Conservation (phyloP, 2,329 filamentous ascomycete species). For the Tolypocladium capitatum region DNA sequence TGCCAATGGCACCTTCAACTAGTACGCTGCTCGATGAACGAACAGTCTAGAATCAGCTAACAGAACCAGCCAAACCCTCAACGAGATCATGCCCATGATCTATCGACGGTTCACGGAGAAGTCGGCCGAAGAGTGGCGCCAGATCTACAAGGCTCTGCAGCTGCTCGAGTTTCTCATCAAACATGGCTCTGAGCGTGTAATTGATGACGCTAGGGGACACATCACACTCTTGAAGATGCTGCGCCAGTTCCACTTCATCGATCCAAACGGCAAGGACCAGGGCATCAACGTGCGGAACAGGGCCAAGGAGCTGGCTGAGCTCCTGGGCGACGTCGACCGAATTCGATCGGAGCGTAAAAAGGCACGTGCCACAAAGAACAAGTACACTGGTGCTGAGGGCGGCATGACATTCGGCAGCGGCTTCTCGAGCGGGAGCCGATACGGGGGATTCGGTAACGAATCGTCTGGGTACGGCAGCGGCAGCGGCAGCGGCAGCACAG, state of each 20-base stretch:
- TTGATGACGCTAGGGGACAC: slow-evolving; percentile 92
- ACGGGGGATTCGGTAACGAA: slow-evolving; percentile 87
- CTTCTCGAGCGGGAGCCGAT: slow-evolving; percentile 44
- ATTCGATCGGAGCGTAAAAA: slow-evolving; percentile 81
- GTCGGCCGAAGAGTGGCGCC: slow-evolving; percentile 93
- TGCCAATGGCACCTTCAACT: slow-evolving; percentile 93
- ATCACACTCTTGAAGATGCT: slow-evolving; percentile 96
- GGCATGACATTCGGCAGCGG: slow-evolving; percentile 50
- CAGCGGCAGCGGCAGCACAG: slow-evolving; percentile 11
- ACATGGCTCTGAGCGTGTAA: slow-evolving; percentile 92
- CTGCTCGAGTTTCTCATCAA: slow-evolving; percentile 95
- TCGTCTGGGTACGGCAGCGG: slow-evolving; percentile 56
- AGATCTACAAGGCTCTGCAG: slow-evolving; percentile 98
- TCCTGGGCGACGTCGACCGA: slow-evolving; percentile 82
- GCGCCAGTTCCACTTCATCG: slow-evolving; percentile 93
- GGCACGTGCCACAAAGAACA: slow-evolving; percentile 76
- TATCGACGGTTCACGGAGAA: slow-evolving; percentile 99
- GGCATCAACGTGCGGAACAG: slow-evolving; percentile 95
- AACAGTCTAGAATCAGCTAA: slow-evolving; percentile 7
- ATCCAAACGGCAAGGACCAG: slow-evolving; percentile 94
- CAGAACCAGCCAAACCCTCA: slow-evolving; percentile 66
- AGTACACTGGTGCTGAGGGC: slow-evolving; percentile 90
- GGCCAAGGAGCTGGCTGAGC: slow-evolving; percentile 86
- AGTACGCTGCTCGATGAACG: slow-evolving; percentile 43
- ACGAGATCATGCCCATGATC: slow-evolving; percentile 99